A percentile compares a stretch with the other conserved stretches of the same genome.
These are phyloP conservation scores for Hortaea sp. DNA, from an alignment of 2,329 filamentous ascomycete genomes.

Conservation along the genomic window DNA sequence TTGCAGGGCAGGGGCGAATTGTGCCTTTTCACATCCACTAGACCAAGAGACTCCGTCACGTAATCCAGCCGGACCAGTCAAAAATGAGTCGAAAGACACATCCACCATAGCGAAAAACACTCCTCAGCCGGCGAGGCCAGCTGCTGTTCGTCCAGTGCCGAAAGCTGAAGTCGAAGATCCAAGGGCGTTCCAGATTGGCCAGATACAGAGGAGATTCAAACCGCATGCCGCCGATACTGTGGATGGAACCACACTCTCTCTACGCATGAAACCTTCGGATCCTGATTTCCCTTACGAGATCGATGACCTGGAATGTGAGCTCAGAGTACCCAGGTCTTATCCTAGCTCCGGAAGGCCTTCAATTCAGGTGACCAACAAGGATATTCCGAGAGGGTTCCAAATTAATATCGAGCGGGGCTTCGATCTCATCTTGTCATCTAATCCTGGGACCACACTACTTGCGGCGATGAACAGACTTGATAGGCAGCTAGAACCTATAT, in stretches of 20 bases:
- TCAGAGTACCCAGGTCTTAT: conserved; percentile 56
- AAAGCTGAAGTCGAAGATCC: conserved; percentile 56
- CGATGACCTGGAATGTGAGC: conserved; percentile 54
- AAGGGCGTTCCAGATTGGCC: conserved; percentile 62
- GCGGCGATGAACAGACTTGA: conserved; percentile 60
- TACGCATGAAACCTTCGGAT: conserved; percentile 63
- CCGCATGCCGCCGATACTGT: conserved; percentile 37
- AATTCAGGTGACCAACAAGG: conserved; percentile 56
- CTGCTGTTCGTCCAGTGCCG: conserved; percentile 48
- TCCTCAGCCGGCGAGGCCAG: too few species aligned
- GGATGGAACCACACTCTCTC: conserved; percentile 48
- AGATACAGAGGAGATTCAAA: conserved; percentile 58
- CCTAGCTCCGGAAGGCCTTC: conserved; percentile 46
- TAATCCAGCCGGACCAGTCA: too few species aligned
- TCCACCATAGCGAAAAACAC: background rate
- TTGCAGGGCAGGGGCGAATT: too few species aligned
- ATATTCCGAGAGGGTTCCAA: conserved; percentile 61
- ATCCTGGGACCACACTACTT: conserved; percentile 50
- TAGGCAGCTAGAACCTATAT: conserved; percentile 57
- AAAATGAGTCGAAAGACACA: background rate
- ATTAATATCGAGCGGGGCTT: conserved; percentile 71
- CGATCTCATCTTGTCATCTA: conserved; percentile 49
- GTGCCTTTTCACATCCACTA: too few species aligned
- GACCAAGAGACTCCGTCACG: too few species aligned
- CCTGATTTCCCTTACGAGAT: conserved; percentile 78